phyloP scores from a whole-genome alignment of 2,329 filamentous ascomycete genomes.

The Botrytis fragariae region DNA sequence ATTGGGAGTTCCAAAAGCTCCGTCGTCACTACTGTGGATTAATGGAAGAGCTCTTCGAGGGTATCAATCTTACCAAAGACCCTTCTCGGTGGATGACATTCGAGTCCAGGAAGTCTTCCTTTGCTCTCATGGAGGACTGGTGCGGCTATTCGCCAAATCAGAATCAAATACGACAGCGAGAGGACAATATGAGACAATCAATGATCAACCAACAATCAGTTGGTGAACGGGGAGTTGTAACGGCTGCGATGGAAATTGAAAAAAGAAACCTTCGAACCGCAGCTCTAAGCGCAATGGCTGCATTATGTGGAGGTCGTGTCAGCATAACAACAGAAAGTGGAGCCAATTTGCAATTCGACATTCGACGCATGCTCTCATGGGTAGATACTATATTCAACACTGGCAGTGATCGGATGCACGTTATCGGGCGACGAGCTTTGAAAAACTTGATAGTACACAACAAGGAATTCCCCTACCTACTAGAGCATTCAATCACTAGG shows the following conservation, averaged over 20 bases:
- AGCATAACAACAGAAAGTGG: conserved; percentile 86
- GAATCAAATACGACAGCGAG: conserved; percentile 72
- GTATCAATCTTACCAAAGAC: conserved; percentile 80
- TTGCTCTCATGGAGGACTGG: conserved; percentile 98
- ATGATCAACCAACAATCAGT: conserved; percentile 74
- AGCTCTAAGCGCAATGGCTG: conserved; percentile 91
- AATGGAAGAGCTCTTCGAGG: conserved; percentile 89
- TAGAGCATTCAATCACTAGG: conserved; percentile 86
- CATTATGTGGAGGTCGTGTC: conserved; percentile 82
- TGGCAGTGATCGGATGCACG: conserved; percentile 85
- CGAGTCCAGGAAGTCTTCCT: conserved; percentile 90
- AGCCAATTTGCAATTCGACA: conserved; percentile 84
- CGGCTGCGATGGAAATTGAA: conserved; percentile 93
- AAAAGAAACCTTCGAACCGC: conserved; percentile 89
- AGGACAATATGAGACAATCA: conserved; percentile 84
- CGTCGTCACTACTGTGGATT: conserved; percentile 92
- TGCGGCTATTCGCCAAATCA: conserved; percentile 96
- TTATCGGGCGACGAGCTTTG: conserved; percentile 82
- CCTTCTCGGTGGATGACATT: conserved; percentile 96
- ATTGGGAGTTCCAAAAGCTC: conserved; percentile 90
- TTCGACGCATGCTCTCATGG: conserved; percentile 91
- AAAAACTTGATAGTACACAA: conserved; percentile 91
- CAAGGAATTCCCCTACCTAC: conserved; percentile 76
- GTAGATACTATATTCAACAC: conserved; percentile 93
- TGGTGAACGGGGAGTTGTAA: conserved; percentile 73